A percentile compares a stretch with the other conserved stretches of the same genome.
Evolutionary conservation across 2,329 filamentous ascomycete species (phyloP).

Genomic region (Claviceps monticola): DNA sequence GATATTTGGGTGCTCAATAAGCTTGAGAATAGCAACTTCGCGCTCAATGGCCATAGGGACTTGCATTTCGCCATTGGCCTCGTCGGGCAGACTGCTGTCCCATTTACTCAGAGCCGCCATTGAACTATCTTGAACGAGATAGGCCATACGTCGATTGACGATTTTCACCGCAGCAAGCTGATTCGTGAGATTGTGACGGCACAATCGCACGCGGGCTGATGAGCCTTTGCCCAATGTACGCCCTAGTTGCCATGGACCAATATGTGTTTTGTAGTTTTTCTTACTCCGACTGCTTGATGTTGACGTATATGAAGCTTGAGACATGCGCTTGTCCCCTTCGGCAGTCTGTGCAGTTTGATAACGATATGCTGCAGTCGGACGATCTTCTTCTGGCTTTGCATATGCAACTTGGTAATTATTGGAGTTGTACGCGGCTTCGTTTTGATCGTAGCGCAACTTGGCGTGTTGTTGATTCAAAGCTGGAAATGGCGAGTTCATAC

Average conservation of each 20-base stretch:
- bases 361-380: background rate
- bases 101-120: conserved; percentile 69
- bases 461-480: conserved; percentile 12
- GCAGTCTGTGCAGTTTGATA: conserved; percentile 15
- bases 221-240: conserved; percentile 81
- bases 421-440: conserved; percentile 4
- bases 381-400: conserved; percentile 1
- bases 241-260: conserved; percentile 89
- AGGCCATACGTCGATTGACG: conserved; percentile 68
- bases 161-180: conserved; percentile 91
- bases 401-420: conserved; percentile 4
- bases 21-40: conserved; percentile 93
- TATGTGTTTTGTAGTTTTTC: conserved; percentile 50
- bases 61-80: conserved; percentile 46
- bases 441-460: conserved; percentile 19
- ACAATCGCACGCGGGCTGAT: conserved; percentile 75
- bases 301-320: conserved; percentile 27
- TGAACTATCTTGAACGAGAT: conserved; percentile 72
- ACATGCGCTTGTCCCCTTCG: conserved; percentile 24
- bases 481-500: conserved; percentile 29
- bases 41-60: conserved; percentile 85
- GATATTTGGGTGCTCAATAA: conserved; percentile 89
- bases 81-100: conserved; percentile 42
- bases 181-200: conserved; percentile 63
- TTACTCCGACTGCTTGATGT: conserved; percentile 26